Evolutionary conservation across 169 alveolate species (phyloP).

Genomic region (Sarcocystis neurona): DNA sequence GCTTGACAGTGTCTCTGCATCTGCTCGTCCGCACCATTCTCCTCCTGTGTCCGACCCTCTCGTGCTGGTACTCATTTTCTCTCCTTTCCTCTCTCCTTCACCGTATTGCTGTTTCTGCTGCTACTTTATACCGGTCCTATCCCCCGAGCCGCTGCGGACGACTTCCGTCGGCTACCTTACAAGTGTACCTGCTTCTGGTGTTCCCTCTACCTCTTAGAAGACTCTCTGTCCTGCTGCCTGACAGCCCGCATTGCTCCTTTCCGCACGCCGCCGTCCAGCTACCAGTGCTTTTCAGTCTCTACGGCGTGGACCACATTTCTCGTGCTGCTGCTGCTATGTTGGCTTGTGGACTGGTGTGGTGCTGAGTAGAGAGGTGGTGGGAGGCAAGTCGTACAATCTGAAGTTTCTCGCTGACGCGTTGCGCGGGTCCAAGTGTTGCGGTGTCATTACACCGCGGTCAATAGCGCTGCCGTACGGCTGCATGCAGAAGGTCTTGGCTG

Average conservation of each 20-base stretch:
- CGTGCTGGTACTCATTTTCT: not conserved
- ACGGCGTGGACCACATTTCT: not conserved
- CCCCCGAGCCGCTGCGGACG: no score
- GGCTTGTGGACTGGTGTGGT: not conserved
- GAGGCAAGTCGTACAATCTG: conserved; percentile 56
- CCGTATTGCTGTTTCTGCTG: no score
- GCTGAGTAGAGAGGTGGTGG: conserved; percentile 48
- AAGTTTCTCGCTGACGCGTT: not conserved
- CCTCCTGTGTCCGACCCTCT: not conserved
- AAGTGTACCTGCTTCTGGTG: no score
- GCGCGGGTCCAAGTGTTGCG: conserved; percentile 11
- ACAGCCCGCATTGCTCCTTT: no score
- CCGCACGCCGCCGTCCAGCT: no score
- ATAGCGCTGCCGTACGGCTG: conserved; percentile 70
- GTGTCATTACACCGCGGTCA: conserved; percentile 63
- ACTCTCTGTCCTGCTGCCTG: no score
- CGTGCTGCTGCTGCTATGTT: not conserved
- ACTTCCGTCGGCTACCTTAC: no score
- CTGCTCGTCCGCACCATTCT: not conserved
- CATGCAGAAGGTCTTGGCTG: conserved; percentile 69
- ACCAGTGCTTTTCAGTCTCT: no score
- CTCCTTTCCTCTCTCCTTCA: not conserved
- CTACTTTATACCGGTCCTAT: no score
- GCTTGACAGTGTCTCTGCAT: not conserved
- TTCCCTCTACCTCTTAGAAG: no score